A percentile compares a stretch with the other conserved stretches of the same genome.
These are phyloP conservation scores for Trichosphaerium sp. DNA, from an alignment of 78 protist species.

Conservation along the genomic window DNA sequence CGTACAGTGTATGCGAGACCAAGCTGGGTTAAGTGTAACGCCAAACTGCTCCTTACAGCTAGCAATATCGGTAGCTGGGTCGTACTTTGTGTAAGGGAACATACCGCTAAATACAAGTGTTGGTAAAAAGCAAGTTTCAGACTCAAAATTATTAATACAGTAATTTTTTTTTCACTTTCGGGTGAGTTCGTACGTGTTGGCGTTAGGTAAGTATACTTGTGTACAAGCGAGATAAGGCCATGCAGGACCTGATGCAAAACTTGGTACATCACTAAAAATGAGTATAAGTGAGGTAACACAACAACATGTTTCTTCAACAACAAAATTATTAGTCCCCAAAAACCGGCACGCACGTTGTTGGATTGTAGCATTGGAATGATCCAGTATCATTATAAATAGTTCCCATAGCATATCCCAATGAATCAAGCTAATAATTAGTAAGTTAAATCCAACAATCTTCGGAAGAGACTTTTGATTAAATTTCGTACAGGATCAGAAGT, in stretches of 20 bases:
- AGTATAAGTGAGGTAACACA: too few species aligned
- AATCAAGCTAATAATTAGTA: too few species aligned
- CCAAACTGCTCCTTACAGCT: neutral
- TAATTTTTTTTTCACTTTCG: too few species aligned
- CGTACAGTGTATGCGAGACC: neutral
- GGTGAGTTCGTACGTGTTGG: too few species aligned
- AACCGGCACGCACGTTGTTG: neutral
- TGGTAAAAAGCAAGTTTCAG: too few species aligned
- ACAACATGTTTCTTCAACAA: too few species aligned
- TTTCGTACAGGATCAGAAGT: slow-evolving; percentile 1
- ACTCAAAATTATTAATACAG: too few species aligned
- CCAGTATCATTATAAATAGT: neutral
- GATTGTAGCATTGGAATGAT: neutral
- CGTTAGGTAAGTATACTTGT: slow-evolving; percentile 13
- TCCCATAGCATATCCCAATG: too few species aligned
- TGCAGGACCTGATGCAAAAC: neutral
- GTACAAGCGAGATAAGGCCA: slow-evolving; percentile 32
- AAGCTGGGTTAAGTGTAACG: neutral
- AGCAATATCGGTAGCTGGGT: neutral
- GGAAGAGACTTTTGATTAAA: neutral
- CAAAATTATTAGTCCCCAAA: too few species aligned
- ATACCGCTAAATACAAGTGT: slow-evolving; percentile 11
- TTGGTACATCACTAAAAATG: too few species aligned
- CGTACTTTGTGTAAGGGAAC: slow-evolving; percentile 2
- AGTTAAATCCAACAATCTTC: too few species aligned